Evolutionary conservation across 495 filamentous ascomycete genomes (phyloP).

Genomic region (Pyrenula aspistea): DNA sequence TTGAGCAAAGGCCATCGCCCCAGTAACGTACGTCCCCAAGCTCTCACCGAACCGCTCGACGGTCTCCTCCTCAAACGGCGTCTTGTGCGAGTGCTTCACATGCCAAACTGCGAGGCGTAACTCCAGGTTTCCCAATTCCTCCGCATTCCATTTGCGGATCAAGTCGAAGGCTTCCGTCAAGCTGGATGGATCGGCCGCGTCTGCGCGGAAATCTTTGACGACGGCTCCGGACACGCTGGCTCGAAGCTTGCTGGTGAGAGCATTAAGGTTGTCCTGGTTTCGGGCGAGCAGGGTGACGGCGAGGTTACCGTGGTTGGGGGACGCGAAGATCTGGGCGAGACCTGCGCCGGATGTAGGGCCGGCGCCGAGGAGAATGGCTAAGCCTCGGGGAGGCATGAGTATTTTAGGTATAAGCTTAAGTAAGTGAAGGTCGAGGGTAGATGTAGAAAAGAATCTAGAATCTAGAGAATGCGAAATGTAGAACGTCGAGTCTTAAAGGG

Average conservation of each 20-base stretch:
- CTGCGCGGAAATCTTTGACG: conserved; percentile 32
- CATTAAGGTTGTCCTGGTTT: conserved; percentile 21
- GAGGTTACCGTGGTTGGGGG: conserved; percentile 31
- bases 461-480: too few species aligned
- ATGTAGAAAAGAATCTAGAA: too few species aligned
- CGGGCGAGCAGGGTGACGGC: conserved; percentile 35
- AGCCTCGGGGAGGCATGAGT: conserved; percentile 24
- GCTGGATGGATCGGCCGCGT: conserved; percentile 20
- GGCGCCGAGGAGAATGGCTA: conserved; percentile 33
- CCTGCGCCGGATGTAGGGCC: conserved; percentile 31
- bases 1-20: conserved; percentile 33
- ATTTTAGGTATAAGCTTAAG: too few species aligned
- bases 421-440: too few species aligned
- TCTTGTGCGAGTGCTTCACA: conserved; percentile 31
- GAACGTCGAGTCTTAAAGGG: too few species aligned
- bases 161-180: conserved; percentile 23
- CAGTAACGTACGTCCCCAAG: conserved; percentile 30
- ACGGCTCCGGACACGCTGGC: conserved; percentile 21
- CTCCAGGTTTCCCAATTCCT: conserved; percentile 27
- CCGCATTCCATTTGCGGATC: conserved; percentile 21
- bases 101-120: conserved; percentile 29
- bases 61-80: conserved; percentile 35
- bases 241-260: conserved; percentile 18
- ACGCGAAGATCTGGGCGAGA: conserved; percentile 32
- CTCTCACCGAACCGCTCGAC: conserved; percentile 27